phyloP scores from a whole-genome alignment of 768 basidiomycete genomes.

The Leccinum boreale region DNA sequence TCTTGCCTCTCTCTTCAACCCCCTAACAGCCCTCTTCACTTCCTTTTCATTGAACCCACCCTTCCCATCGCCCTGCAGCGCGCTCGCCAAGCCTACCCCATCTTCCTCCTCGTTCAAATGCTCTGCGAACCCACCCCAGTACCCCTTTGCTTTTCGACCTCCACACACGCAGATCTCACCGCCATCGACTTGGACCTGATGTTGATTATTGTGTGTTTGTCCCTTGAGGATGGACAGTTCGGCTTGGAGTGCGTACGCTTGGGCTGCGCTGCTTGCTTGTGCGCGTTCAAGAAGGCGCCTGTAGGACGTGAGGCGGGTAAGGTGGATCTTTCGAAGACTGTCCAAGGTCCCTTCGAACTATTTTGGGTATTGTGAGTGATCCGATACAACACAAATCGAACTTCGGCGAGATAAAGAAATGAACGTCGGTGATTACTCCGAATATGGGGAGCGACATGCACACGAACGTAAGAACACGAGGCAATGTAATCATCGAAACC shows the following conservation, averaged over 20 bases:
- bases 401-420: neutral
- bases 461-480: neutral
- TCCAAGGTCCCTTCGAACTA: slow-evolving; percentile 47
- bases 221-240: slow-evolving; percentile 66
- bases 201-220: slow-evolving; percentile 28
- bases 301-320: slow-evolving; percentile 63
- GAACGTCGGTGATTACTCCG: neutral
- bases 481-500: neutral
- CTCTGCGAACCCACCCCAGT: slow-evolving; percentile 67
- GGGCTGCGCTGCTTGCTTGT: slow-evolving; percentile 75
- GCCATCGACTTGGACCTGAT: slow-evolving; percentile 11
- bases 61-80: slow-evolving; percentile 43
- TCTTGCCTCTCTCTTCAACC: slow-evolving; percentile 61
- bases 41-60: slow-evolving; percentile 70
- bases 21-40: slow-evolving; percentile 61
- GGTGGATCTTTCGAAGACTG: slow-evolving; percentile 40
- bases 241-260: slow-evolving; percentile 82
- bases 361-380: slow-evolving; percentile 3
- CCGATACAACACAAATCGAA: neutral
- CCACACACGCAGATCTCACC: slow-evolving; percentile 51
- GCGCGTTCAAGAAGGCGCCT: slow-evolving; percentile 79
- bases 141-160: slow-evolving; percentile 57
- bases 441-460: neutral
- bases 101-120: slow-evolving; percentile 44
- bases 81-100: slow-evolving; percentile 42